phyloP scores from a whole-genome alignment of 495 filamentous ascomycete species.

The Penicillium turbatum region DNA sequence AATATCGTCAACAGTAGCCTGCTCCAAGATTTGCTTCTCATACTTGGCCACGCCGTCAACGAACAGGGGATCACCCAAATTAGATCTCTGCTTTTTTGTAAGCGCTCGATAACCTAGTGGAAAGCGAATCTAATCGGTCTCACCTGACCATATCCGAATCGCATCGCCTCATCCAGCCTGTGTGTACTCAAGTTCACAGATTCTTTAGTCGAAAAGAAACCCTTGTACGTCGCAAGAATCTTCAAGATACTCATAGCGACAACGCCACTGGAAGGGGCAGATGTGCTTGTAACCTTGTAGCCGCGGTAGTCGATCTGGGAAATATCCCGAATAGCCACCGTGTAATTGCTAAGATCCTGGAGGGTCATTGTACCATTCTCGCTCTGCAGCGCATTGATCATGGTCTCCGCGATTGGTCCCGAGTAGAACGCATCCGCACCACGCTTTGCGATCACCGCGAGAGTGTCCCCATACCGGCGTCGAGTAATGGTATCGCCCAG shows the following conservation, averaged over 20 bases:
- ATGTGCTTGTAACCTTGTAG: conserved; percentile 61
- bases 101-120: neutral
- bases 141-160: conserved; percentile 76
- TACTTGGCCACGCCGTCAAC: conserved; percentile 59
- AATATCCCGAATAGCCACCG: conserved; percentile 54
- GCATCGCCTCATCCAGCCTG: conserved; percentile 78
- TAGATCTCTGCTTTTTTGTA: conserved; percentile 41
- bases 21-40: conserved; percentile 61
- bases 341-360: conserved; percentile 68
- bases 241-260: conserved; percentile 72
- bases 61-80: conserved; percentile 77
- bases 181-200: conserved; percentile 63
- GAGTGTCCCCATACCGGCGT: conserved; percentile 70
- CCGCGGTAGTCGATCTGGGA: conserved; percentile 66
- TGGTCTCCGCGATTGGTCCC: conserved; percentile 68
- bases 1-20: conserved; percentile 52
- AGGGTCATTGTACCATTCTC: conserved; percentile 79
- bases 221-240: conserved; percentile 67
- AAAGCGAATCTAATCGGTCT: neutral
- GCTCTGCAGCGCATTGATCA: conserved; percentile 58
- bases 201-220: conserved; percentile 48
- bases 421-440: conserved; percentile 74
- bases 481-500: conserved; percentile 74
- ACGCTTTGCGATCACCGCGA: conserved; percentile 65
- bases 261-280: conserved; percentile 69